These are phyloP conservation scores for Aspergillus candidus DNA, from an alignment of 2,329 filamentous ascomycete species.

Conservation along the genomic window DNA sequence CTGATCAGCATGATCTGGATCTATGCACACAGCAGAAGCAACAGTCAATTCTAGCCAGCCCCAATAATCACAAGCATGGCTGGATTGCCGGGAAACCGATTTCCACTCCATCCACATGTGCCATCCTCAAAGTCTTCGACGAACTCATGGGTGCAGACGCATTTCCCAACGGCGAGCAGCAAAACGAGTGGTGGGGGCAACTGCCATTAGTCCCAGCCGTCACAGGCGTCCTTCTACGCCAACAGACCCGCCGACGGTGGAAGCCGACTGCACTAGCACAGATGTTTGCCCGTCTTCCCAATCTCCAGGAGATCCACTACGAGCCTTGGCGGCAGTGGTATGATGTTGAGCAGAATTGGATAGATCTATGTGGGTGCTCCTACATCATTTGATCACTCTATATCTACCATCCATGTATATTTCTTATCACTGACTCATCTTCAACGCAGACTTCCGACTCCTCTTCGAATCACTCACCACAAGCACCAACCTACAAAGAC, in stretches of 20 bases:
- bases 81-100: constrained; percentile 1
- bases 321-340: too few species aligned
- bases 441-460: too few species aligned
- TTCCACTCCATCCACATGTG: not conserved
- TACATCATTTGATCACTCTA: too few species aligned
- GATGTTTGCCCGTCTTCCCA: too few species aligned
- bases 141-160: constrained; percentile 1
- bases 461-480: too few species aligned
- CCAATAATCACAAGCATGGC: constrained; percentile 1
- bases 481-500: too few species aligned
- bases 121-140: constrained; percentile 1
- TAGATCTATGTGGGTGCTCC: too few species aligned
- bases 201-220: constrained; percentile 9
- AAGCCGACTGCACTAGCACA: not conserved
- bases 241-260: constrained; percentile 12
- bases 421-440: too few species aligned
- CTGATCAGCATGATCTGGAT: not conserved
- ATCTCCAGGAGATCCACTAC: too few species aligned
- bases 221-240: constrained; percentile 10
- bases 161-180: constrained; percentile 2
- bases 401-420: too few species aligned
- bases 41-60: constrained; percentile 1
- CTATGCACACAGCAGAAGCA: not conserved
- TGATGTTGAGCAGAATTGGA: too few species aligned
- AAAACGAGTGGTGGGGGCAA: constrained; percentile 9